These are phyloP conservation scores for Oryza brachyantha DNA, from an alignment of 176 grass and related monocot genomes.

Conservation along the genomic window DNA sequence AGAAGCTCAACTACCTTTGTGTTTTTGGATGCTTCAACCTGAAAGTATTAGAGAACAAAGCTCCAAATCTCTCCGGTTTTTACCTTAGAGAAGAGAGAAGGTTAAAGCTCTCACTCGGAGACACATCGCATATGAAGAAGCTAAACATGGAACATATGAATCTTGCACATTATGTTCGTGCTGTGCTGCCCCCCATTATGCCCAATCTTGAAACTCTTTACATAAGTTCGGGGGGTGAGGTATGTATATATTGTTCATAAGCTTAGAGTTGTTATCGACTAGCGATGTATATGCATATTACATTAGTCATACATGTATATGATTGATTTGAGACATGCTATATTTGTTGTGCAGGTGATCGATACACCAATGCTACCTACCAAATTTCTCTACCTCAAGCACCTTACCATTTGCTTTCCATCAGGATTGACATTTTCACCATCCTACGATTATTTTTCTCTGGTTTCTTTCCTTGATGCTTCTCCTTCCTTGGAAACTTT, in stretches of 20 bases:
- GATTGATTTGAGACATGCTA: neutral
- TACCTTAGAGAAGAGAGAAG: neutral
- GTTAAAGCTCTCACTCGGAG: neutral
- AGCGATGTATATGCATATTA: neutral
- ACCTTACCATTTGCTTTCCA: neutral
- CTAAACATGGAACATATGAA: neutral
- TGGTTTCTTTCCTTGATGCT: neutral
- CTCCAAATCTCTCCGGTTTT: neutral
- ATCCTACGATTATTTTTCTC: neutral
- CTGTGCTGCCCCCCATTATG: conserved; percentile 10
- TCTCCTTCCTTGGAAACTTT: neutral
- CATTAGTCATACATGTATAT: neutral
- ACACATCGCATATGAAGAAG: neutral
- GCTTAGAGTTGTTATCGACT: neutral
- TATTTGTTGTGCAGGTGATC: neutral
- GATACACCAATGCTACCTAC: neutral
- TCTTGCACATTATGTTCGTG: neutral
- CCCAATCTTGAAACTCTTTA: neutral
- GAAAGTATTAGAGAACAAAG: neutral
- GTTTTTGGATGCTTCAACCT: neutral
- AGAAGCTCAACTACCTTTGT: neutral
- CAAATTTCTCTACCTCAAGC: neutral
- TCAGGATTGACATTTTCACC: neutral
- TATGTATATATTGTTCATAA: neutral
- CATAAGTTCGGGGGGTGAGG: neutral